Percentiles rank a stretch among this genome's conserved stretches.
These are phyloP conservation scores for Ceriops tagal DNA, from an alignment of 345 rosid species.

Conservation along the genomic window DNA sequence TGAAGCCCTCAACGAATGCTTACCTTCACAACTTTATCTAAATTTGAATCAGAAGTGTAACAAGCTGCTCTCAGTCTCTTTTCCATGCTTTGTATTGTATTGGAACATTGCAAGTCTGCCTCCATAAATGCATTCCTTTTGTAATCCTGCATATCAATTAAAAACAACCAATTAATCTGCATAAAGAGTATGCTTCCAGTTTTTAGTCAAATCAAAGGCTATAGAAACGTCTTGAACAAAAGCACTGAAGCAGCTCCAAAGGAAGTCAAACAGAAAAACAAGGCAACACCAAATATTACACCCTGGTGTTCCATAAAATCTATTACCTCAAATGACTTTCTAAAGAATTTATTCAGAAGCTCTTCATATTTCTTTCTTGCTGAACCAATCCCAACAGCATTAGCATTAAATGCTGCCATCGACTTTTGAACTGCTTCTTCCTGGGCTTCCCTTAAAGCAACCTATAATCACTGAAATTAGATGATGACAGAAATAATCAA, in stretches of 20 bases:
- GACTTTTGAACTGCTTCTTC: conserved; percentile 84
- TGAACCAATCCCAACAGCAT: conserved; percentile 83
- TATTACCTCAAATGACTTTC: conserved; percentile 78
- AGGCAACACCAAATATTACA: not conserved
- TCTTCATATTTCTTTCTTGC: conserved; percentile 80
- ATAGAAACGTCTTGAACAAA: too few species aligned
- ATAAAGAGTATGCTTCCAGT: not conserved
- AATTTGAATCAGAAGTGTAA: conserved; percentile 72
- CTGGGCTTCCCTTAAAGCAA: conserved; percentile 80
- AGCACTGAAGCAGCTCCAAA: too few species aligned
- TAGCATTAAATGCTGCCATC: conserved; percentile 56
- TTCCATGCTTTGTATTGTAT: conserved; percentile 78
- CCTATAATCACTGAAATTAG: conserved; percentile 46
- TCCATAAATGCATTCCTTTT: conserved; percentile 78
- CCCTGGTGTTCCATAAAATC: not conserved
- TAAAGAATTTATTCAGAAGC: conserved; percentile 77
- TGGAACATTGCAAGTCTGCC: conserved; percentile 80
- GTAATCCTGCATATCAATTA: conserved; percentile 54
- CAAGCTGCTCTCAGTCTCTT: conserved; percentile 91
- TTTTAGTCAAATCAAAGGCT: too few species aligned
- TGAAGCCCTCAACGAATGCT: conserved; percentile 5
- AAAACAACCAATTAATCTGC: not conserved
- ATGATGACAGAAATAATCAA: conserved; percentile 17
- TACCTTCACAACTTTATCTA: conserved; percentile 80
- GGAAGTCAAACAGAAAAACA: not conserved